Evolutionary conservation across 2,329 filamentous ascomycete genomes (phyloP), one percentile per base, ranked within the genome.

Genomic region (Cladosporium sp.): DNA sequence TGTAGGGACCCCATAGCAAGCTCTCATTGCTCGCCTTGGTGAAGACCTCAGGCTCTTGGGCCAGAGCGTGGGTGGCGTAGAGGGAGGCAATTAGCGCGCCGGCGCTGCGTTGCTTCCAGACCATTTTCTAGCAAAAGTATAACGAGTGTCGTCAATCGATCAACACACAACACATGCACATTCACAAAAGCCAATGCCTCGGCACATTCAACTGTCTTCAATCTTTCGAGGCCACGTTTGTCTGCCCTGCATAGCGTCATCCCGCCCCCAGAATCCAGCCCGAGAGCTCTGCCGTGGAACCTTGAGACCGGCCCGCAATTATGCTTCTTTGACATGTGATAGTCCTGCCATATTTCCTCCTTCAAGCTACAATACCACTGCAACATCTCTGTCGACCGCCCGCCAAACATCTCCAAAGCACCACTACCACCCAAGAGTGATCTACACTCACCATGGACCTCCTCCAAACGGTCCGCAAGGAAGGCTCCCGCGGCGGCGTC

Each of bases 1-100:
- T 88, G 80, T 98, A 99, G 1, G 95, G 92, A 0, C 95, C 95
- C 95, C 95, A 99, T 81, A 98, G 84, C 72, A 99, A 83, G 74
- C 90, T 94, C 74, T 96, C 86, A 78, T 98, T 97, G 71, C 82
- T 85, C 26, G 82, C 81, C 73, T 79, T 80, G 64, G 68, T 73
- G 70, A 77, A 78, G 66, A 75, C 72, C 28, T 65, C 54, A 58
- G 53, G 58, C 23, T 71, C 69, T 49, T 70, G 59, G 25, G 67
- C 67, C 26, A 71, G 58, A 36, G 64, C 66, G 39, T 67, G 65
- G 36, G 65, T 66, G 65, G 69, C 71, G 49, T 60, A 70, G 48
- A 69, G 54, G 36, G 71, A 67, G 16, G 68, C 68, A 48, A 73
- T 65, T 67, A 75, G 66, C 25, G 65, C 56, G 51, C 62, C 65